Conservation (phyloP, 352 stramenopile species). For the Globisporangium viniferum region DNA sequence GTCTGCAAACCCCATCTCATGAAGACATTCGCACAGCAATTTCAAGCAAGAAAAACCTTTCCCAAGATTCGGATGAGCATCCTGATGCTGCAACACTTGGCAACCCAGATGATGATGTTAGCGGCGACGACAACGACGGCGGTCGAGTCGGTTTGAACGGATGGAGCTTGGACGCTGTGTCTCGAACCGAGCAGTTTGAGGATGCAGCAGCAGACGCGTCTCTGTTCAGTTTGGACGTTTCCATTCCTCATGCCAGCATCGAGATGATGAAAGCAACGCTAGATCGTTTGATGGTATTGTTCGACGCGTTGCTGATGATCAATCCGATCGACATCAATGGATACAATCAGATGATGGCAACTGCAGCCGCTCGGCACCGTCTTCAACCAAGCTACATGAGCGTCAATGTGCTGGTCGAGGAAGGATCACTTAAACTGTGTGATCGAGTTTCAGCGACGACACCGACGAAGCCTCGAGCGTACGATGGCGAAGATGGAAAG, state of each 20-base stretch:
- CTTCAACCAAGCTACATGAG: slow-evolving; percentile 78
- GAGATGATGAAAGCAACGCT: slow-evolving; percentile 65
- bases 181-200: slow-evolving; percentile 61
- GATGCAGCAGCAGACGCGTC: slow-evolving; percentile 43
- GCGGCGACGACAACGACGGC: slow-evolving; percentile 78
- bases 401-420: slow-evolving; percentile 51
- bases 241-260: slow-evolving; percentile 48
- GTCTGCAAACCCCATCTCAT: slow-evolving; percentile 42
- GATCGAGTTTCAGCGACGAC: slow-evolving; percentile 33
- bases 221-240: slow-evolving; percentile 58
- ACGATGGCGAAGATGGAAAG: slow-evolving; percentile 7
- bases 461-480: slow-evolving; percentile 1
- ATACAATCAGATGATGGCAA: slow-evolving; percentile 70
- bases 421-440: slow-evolving; percentile 61
- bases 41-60: slow-evolving; percentile 60
- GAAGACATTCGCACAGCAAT: slow-evolving; percentile 47
- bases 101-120: slow-evolving; percentile 36
- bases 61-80: slow-evolving; percentile 66
- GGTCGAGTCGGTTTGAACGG: slow-evolving; percentile 77
- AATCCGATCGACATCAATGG: slow-evolving; percentile 84
- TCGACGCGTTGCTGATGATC: slow-evolving; percentile 84
- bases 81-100: slow-evolving; percentile 28
- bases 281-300: slow-evolving; percentile 80
- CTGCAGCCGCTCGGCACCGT: slow-evolving; percentile 42
- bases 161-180: slow-evolving; percentile 68